Percentiles rank a stretch among this genome's conserved stretches.
These are phyloP conservation scores for Pseudogymnoascus sp. DNA, from an alignment of 2,329 filamentous ascomycete species.

Conservation along the genomic window DNA sequence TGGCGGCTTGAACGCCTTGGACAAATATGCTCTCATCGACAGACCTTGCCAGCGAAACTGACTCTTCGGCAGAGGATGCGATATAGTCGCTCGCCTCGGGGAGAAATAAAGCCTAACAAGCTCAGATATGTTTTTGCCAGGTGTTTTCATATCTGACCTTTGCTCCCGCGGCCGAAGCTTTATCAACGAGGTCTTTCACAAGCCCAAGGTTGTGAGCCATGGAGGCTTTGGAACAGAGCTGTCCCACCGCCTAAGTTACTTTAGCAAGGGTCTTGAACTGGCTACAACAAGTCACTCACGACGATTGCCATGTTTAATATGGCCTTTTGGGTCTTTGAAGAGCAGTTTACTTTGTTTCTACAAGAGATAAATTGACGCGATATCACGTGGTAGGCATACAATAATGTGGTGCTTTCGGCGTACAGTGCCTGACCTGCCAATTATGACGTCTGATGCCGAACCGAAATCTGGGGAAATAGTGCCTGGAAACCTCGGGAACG, in stretches of 20 bases:
- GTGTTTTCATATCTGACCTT: constrained; percentile 47
- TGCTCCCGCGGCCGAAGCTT: constrained; percentile 68
- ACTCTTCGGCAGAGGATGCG: constrained; percentile 58
- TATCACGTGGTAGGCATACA: neutral
- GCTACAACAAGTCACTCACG: neutral
- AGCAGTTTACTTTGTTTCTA: neutral
- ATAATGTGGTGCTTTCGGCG: neutral
- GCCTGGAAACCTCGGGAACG: constrained; percentile 3
- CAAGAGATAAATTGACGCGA: neutral
- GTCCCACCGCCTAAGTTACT: constrained; percentile 65
- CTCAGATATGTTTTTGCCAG: constrained; percentile 4
- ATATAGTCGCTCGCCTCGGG: constrained; percentile 89
- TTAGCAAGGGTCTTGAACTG: neutral
- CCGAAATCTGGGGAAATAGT: constrained; percentile 7
- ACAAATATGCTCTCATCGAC: constrained; percentile 66
- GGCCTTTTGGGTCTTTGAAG: neutral
- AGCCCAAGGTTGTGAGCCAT: constrained; percentile 73
- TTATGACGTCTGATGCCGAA: neutral
- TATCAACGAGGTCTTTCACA: constrained; percentile 63
- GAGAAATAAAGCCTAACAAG: constrained; percentile 68
- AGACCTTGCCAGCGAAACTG: constrained; percentile 62
- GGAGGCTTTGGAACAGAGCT: constrained; percentile 77
- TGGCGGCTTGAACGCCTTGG: constrained; percentile 62
- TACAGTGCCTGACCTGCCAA: neutral
- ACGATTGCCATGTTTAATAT: neutral